phyloP scores from a whole-genome alignment of 1,139 yeast genomes.

The Hansenula lynferdii region DNA sequence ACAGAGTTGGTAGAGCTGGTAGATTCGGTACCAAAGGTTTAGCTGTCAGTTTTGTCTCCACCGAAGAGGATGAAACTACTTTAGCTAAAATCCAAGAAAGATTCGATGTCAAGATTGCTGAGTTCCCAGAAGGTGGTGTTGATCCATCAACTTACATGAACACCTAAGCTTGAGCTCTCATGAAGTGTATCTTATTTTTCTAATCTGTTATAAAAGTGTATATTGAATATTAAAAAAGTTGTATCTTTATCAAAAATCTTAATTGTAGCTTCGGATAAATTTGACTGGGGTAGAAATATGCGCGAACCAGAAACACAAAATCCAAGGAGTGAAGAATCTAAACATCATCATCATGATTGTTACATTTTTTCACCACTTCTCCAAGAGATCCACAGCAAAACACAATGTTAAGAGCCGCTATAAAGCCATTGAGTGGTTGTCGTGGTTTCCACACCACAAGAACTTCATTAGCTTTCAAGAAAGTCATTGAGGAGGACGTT shows the following conservation, averaged over 20 bases:
- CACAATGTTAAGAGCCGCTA: background rate
- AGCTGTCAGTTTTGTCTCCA: slow-evolving; percentile 85
- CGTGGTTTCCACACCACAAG: slow-evolving; percentile 14
- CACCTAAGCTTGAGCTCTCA: too few species aligned
- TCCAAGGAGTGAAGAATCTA: too few species aligned
- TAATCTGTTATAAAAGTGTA: too few species aligned
- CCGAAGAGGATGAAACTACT: slow-evolving; percentile 84
- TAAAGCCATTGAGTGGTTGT: background rate
- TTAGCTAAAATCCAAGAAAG: slow-evolving; percentile 93
- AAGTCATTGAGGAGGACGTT: slow-evolving; percentile 23
- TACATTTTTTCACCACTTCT: too few species aligned
- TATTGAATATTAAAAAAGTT: too few species aligned
- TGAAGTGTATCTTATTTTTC: too few species aligned
- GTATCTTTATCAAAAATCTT: too few species aligned
- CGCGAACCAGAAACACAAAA: too few species aligned
- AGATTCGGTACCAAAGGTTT: slow-evolving; percentile 99
- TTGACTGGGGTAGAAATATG: too few species aligned
- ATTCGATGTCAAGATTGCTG: slow-evolving; percentile 92
- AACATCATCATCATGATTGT: too few species aligned
- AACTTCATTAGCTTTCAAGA: slow-evolving; percentile 15
- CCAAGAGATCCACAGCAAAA: too few species aligned
- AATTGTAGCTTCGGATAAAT: too few species aligned
- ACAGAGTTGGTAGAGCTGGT: slow-evolving; percentile 99
- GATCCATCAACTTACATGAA: slow-evolving; percentile 98
- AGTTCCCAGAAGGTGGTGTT: slow-evolving; percentile 97